Conservation (phyloP, 2,329 filamentous ascomycete species). For the Metarhizium guizhouense region DNA sequence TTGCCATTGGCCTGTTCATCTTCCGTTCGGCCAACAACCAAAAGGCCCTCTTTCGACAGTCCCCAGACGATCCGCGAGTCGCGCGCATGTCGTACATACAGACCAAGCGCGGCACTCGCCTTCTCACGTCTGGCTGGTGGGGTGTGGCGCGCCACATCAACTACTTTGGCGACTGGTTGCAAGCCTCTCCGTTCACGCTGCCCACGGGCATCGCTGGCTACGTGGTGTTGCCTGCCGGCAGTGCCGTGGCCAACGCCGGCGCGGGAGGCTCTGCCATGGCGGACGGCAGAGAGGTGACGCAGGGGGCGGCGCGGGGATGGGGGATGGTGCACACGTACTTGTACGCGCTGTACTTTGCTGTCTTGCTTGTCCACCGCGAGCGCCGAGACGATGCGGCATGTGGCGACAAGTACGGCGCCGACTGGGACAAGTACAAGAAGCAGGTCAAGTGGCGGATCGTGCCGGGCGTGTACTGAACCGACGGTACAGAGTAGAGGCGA, state of each 20-base stretch:
- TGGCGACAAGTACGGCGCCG: slow-evolving; percentile 73
- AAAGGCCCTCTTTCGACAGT: slow-evolving; percentile 85
- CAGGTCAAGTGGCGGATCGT: slow-evolving; percentile 71
- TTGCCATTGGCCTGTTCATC: slow-evolving; percentile 66
- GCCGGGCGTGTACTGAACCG: slow-evolving; percentile 62
- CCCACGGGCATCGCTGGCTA: slow-evolving; percentile 80
- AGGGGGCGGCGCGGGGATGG: slow-evolving; percentile 67
- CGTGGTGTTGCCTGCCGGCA: slow-evolving; percentile 48
- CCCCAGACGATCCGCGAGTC: slow-evolving; percentile 69
- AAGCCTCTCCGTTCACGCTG: slow-evolving; percentile 77
- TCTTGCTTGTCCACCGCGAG: slow-evolving; percentile 76
- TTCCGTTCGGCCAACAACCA: slow-evolving; percentile 85
- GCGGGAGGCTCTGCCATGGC: slow-evolving; percentile 43
- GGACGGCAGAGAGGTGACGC: slow-evolving; percentile 53
- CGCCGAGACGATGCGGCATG: slow-evolving; percentile 81
- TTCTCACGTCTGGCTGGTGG: slow-evolving; percentile 86
- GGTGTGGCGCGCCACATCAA: slow-evolving; percentile 84
- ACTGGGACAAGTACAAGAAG: slow-evolving; percentile 80
- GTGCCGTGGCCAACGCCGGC: slow-evolving; percentile 17
- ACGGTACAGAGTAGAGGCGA: background rate
- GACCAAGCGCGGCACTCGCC: slow-evolving; percentile 68
- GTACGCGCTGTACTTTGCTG: slow-evolving; percentile 79
- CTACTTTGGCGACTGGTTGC: slow-evolving; percentile 87
- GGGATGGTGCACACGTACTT: slow-evolving; percentile 86
- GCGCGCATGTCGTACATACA: slow-evolving; percentile 73